A percentile compares a stretch with the other conserved stretches of the same genome.
Evolutionary conservation across 257 asterid species (phyloP).

Genomic region (Nicotiana undulata): DNA sequence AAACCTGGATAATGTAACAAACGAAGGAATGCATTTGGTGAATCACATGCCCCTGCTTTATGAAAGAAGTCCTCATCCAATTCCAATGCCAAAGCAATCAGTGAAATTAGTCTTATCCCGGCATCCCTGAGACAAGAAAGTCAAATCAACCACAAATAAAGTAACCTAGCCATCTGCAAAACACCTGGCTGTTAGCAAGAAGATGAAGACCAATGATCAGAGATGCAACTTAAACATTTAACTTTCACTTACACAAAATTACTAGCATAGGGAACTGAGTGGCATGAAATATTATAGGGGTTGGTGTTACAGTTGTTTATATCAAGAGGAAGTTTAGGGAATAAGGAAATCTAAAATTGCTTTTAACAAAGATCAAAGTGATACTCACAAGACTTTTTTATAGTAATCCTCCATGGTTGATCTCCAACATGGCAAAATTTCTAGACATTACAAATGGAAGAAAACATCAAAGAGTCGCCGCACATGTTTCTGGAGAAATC

Average conservation of each 20-base stretch:
- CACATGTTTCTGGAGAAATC: neutral
- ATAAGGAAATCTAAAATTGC: neutral
- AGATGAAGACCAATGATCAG: neutral
- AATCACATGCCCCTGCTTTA: constrained; percentile 38
- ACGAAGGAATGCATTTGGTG: constrained; percentile 39
- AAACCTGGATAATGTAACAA: constrained; percentile 53
- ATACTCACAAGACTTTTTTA: constrained; percentile 36
- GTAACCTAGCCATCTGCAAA: neutral
- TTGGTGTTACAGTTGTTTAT: neutral
- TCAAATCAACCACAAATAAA: neutral
- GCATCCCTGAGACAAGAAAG: constrained; percentile 31
- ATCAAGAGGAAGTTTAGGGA: neutral
- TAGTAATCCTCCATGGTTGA: constrained; percentile 47
- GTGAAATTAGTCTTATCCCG: constrained; percentile 31
- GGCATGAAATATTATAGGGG: neutral
- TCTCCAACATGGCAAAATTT: constrained; percentile 42
- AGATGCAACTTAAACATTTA: neutral
- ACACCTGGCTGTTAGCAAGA: neutral
- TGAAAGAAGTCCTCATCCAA: constrained; percentile 45
- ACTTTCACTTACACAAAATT: neutral
- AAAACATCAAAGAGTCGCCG: neutral
- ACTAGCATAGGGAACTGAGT: neutral
- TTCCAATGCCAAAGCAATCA: constrained; percentile 46
- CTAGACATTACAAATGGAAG: constrained; percentile 17
- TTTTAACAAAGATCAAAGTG: neutral